These are phyloP conservation scores for Mortierella polycephala DNA, from an alignment of 371 early-diverging fungal genomes.

Conservation along the genomic window DNA sequence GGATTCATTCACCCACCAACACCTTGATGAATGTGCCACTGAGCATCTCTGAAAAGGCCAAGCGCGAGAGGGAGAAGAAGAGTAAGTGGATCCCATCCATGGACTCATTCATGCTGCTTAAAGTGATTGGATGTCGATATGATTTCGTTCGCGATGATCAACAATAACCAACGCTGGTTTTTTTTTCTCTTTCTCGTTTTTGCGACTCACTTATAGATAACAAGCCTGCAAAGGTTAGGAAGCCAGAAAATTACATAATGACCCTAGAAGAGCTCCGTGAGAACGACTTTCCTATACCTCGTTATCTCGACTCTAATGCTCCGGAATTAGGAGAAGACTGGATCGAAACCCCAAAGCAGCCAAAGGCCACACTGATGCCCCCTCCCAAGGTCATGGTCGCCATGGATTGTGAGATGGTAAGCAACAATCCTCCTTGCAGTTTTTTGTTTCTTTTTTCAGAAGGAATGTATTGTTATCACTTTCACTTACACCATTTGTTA, in stretches of 20 bases:
- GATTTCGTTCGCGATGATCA: neutral
- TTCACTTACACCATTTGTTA: neutral
- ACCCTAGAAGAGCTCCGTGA: slow-evolving; percentile 60
- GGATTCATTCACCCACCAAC: slow-evolving; percentile 44
- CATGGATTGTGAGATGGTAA: slow-evolving; percentile 89
- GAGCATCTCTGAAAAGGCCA: slow-evolving; percentile 41
- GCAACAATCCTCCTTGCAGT: neutral
- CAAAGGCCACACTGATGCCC: slow-evolving; percentile 37
- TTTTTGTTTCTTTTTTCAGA: neutral
- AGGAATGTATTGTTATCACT: neutral
- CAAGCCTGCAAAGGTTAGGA: slow-evolving; percentile 31
- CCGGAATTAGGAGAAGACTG: slow-evolving; percentile 58
- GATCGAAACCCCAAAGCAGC: slow-evolving; percentile 60
- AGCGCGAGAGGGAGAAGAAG: slow-evolving; percentile 39
- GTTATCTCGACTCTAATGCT: slow-evolving; percentile 43
- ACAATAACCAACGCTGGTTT: neutral
- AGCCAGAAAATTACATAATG: slow-evolving; percentile 63
- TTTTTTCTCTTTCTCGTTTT: neutral
- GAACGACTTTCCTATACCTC: slow-evolving; percentile 65
- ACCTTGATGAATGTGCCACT: slow-evolving; percentile 45
- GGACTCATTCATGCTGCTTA: too few relatives aligned
- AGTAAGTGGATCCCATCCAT: slow-evolving; percentile 9
- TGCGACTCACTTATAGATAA: slow-evolving; percentile 5
- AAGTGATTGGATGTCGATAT: too few relatives aligned
- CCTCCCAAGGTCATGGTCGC: slow-evolving; percentile 64